These are phyloP conservation scores for Gelatoporia subvermispora DNA, from an alignment of 768 basidiomycete genomes.

Conservation along the genomic window DNA sequence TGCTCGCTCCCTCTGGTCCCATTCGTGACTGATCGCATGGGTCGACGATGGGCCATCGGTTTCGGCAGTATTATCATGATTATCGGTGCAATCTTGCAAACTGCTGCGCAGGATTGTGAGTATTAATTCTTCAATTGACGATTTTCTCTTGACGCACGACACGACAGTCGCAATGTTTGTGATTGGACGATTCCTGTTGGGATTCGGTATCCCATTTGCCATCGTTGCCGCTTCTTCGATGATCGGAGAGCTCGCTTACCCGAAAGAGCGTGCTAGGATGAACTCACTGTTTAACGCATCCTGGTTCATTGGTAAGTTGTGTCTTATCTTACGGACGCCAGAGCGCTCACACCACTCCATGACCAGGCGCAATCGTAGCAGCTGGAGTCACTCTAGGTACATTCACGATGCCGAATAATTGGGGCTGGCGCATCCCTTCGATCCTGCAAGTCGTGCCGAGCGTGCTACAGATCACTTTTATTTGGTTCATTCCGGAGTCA, in stretches of 20 bases:
- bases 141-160: neutral
- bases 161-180: conserved; percentile 54
- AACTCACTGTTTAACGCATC: conserved; percentile 62
- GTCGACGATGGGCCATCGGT: conserved; percentile 46
- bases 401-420: conserved; percentile 50
- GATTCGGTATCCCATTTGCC: conserved; percentile 56
- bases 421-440: conserved; percentile 66
- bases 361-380: conserved; percentile 49
- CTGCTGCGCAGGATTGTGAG: conserved; percentile 34
- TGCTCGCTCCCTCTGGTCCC: conserved; percentile 50
- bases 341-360: conserved; percentile 1
- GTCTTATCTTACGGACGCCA: neutral
- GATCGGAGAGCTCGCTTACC: conserved; percentile 65
- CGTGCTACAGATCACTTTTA: conserved; percentile 44
- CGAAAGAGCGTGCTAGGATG: conserved; percentile 62
- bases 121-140: neutral
- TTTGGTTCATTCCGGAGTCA: conserved; percentile 64
- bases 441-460: conserved; percentile 59
- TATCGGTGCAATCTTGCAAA: conserved; percentile 22
- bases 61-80: conserved; percentile 40
- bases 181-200: conserved; percentile 48
- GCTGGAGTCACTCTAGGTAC: conserved; percentile 61
- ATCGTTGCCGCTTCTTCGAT: conserved; percentile 63
- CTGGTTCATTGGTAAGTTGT: conserved; percentile 47
- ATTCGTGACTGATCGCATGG: conserved; percentile 43